Evolutionary conservation across 495 filamentous ascomycete species (phyloP).

Genomic region (Podospora appendiculata): DNA sequence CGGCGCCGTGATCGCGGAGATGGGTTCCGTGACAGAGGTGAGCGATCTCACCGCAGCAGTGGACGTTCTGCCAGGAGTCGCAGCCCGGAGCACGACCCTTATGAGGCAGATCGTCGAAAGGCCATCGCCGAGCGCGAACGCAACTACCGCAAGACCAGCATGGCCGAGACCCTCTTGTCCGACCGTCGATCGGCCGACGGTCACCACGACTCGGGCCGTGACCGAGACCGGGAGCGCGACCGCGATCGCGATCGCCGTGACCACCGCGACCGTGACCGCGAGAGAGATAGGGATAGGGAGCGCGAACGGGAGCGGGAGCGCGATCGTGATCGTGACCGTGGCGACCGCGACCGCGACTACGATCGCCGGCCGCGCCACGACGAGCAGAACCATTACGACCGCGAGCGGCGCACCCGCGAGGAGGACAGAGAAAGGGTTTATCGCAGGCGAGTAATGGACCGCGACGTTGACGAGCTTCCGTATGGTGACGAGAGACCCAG

Average conservation of each 20-base stretch:
- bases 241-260: slow-evolving; percentile 37
- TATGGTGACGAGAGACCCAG: slow-evolving; percentile 72
- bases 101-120: slow-evolving; percentile 81
- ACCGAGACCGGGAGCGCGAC: slow-evolving; percentile 27
- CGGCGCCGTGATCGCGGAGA: slow-evolving; percentile 59
- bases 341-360: slow-evolving; percentile 28
- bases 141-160: slow-evolving; percentile 72
- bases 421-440: slow-evolving; percentile 81
- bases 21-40: slow-evolving; percentile 43
- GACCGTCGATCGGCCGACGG: slow-evolving; percentile 36
- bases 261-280: slow-evolving; percentile 41
- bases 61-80: slow-evolving; percentile 41
- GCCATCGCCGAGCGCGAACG: slow-evolving; percentile 81
- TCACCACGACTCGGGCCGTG: slow-evolving; percentile 41
- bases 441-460: slow-evolving; percentile 71
- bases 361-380: slow-evolving; percentile 39
- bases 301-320: slow-evolving; percentile 32
- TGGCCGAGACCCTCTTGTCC: slow-evolving; percentile 52
- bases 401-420: slow-evolving; percentile 72
- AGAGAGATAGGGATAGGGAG: slow-evolving; percentile 23
- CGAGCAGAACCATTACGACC: slow-evolving; percentile 49
- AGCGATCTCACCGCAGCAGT: slow-evolving; percentile 55
- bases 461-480: slow-evolving; percentile 70
- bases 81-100: slow-evolving; percentile 73
- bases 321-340: slow-evolving; percentile 32